Base-by-base conservation (phyloP, 495 filamentous ascomycete species). In the Jackrogersella minutella region DNA sequence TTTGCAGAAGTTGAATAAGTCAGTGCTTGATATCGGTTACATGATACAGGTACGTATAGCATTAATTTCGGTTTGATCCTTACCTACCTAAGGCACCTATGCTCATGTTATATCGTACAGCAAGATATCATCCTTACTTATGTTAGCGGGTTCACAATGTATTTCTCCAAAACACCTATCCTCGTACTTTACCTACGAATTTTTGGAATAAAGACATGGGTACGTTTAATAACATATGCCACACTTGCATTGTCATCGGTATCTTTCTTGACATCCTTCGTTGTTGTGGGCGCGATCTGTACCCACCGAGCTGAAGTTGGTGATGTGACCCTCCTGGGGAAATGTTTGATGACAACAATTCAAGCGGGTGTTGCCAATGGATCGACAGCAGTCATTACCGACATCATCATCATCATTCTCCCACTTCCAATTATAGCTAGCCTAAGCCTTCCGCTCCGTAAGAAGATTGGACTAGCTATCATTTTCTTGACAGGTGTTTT, bases 381-480 rank as follows among this genome's bases (percentile, higher is more conserved):
- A 31, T 17, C 52, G 16, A 14, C 44, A 14, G 39, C 31, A n/a
- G 22, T 86, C n/a, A 44, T 74, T 3, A 82, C 80, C 39, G 85
- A 87, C 73, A 37, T 83, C 1, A 26, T 83, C 6, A 77, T 80
- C 13, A 76, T 80, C 50, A 4, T 76, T 36, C 54, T 82, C 0
- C 80, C 80, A 0, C 66, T 82, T 9, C 75, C 75, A 0, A 62
- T 78, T 11, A 73, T 82, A 17, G 51, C 65, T 5, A 66, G 62
- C 0, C 54, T 82, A n/a, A 74, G 68, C 4, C 73, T 80, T 17
- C 74, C 75, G 1, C 49, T 62, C 1, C 60, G 64, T 41, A 76
- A 80, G 43, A 81, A 80, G 56, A 14, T 77, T 3, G 73, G 73
- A 13, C 44, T 82, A 2, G 56, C 63, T 16, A 50, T 64, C 11